phyloP scores from a whole-genome alignment of 208 protist species.

The Trypanosoma congolense region DNA sequence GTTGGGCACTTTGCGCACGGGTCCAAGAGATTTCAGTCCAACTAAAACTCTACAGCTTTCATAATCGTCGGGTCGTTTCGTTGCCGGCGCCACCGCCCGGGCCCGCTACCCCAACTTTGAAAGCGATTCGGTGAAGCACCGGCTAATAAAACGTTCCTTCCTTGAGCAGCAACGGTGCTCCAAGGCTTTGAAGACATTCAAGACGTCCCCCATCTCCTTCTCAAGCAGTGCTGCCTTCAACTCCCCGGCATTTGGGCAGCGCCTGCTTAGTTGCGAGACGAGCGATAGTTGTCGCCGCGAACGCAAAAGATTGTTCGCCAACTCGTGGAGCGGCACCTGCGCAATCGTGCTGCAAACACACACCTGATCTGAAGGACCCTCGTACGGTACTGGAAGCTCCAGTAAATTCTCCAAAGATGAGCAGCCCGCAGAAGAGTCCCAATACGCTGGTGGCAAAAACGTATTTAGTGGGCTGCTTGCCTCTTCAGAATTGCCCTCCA shows the following conservation, averaged over 20 bases:
- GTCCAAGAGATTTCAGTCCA: too few relatives aligned
- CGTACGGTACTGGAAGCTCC: background rate
- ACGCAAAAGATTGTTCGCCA: constrained; percentile 21
- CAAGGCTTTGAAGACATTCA: background rate
- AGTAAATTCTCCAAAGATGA: constrained; percentile 8
- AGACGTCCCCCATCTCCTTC: constrained; percentile 11
- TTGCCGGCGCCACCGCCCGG: too few relatives aligned
- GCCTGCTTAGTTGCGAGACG: constrained; percentile 2
- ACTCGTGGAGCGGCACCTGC: constrained; percentile 13
- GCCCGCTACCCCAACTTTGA: background rate
- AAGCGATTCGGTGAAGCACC: background rate
- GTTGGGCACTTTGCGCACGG: too few relatives aligned
- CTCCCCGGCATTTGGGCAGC: constrained; percentile 1
- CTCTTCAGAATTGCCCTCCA: too few relatives aligned
- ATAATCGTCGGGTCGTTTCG: too few relatives aligned
- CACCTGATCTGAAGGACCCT: background rate
- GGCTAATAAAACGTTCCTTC: constrained; percentile 5
- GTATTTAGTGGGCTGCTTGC: too few relatives aligned
- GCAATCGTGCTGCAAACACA: constrained; percentile 18
- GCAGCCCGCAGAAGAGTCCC: background rate
- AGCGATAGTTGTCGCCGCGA: constrained; percentile 11
- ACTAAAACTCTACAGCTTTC: too few relatives aligned
- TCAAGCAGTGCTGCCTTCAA: background rate
- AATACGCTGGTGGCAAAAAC: too few relatives aligned
- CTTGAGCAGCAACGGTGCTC: constrained; percentile 14